Percentiles rank a stretch among this genome's conserved stretches.
Evolutionary conservation across 1,139 yeast genomes (phyloP).

Genomic region (Pichiaceae sp.): DNA sequence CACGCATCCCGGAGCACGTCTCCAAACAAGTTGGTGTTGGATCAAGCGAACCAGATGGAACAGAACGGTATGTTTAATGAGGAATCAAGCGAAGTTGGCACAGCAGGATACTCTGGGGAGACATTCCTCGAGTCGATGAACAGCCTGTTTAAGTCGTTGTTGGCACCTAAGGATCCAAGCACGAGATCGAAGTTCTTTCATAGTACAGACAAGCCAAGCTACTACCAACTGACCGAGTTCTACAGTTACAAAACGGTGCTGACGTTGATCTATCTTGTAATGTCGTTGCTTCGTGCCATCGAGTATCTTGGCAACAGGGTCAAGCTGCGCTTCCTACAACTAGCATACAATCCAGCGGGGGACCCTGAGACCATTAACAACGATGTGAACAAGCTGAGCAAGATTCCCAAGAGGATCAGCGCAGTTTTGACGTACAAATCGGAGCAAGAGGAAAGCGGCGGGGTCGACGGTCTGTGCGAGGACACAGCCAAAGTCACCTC

Average conservation of each 20-base stretch:
- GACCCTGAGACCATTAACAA: constrained; percentile 83
- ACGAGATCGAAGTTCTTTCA: constrained; percentile 3
- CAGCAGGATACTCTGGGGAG: not conserved
- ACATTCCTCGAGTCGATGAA: not conserved
- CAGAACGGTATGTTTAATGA: constrained; percentile 6
- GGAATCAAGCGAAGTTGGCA: constrained; percentile 1
- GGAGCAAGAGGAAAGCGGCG: constrained; percentile 82
- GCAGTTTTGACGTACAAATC: constrained; percentile 63
- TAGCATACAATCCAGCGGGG: constrained; percentile 72
- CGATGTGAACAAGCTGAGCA: constrained; percentile 64
- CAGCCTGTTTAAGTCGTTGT: constrained; percentile 14
- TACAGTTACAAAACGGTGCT: constrained; percentile 37
- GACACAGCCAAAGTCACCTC: constrained; percentile 72
- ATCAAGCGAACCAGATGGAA: constrained; percentile 11
- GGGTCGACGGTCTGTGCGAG: constrained; percentile 70
- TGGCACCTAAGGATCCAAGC: constrained; percentile 14
- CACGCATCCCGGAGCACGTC: too few relatives aligned
- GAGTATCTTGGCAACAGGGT: constrained; percentile 47
- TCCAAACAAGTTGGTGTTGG: constrained; percentile 7
- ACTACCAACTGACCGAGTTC: constrained; percentile 11
- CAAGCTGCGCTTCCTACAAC: constrained; percentile 48
- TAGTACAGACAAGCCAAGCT: constrained; percentile 1
- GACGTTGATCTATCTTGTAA: constrained; percentile 43
- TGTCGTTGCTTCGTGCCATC: constrained; percentile 46
- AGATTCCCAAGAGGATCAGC: constrained; percentile 72